Evolutionary conservation across 371 early-diverging fungal genomes (phyloP), one percentile per base, ranked within the genome.

Genomic region (Syncephalastrum sp.): DNA sequence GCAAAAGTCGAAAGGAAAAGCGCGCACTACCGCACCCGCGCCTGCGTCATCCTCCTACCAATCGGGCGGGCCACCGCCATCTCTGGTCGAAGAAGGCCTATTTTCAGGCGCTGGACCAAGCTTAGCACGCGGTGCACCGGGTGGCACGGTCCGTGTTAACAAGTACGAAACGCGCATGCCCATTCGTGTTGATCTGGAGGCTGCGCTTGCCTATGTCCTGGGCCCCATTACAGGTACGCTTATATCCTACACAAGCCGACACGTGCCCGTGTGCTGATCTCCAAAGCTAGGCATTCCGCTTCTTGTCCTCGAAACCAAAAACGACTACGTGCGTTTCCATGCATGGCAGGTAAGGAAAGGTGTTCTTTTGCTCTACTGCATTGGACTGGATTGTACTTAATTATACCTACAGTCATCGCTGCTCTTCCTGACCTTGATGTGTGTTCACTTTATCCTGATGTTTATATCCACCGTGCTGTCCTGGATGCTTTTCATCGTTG

Each of bases 241-340:
- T 50, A 21, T 21, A 25, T 5, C 16, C 29, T 15, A 15, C 29
- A 21, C 21, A 21, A 21, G 3, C 21, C 29, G 17, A 27, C 24
- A 38, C 17, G 49, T 43, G 42, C 8, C 46, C 13, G 5, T 49
- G 12, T 50, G 43, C 25, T 42, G 44, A 54, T 47, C 45, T 44
- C 8, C 61, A 16, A 59, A 50, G 41, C 43, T 72, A 86, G 91
- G 91, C 3, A 73, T 89, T 14, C 47, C 89, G 13, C 78, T 93
- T 47, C 67, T 93, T 45, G 81, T 93, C 17, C 53, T 88, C 21
- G 93, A 93, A 63, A 83, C 79, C 60, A 87, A 89, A 65, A 90
- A 90, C 66, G 91, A 89, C 63, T 90, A 89, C 68, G 88, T 90
- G 45, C 70, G 93, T 60, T 93, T 91, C 69, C 92, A 92, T 65